Base-by-base conservation (phyloP, 2,329 filamentous ascomycete genomes). In the Zymoseptoria passerinii region DNA sequence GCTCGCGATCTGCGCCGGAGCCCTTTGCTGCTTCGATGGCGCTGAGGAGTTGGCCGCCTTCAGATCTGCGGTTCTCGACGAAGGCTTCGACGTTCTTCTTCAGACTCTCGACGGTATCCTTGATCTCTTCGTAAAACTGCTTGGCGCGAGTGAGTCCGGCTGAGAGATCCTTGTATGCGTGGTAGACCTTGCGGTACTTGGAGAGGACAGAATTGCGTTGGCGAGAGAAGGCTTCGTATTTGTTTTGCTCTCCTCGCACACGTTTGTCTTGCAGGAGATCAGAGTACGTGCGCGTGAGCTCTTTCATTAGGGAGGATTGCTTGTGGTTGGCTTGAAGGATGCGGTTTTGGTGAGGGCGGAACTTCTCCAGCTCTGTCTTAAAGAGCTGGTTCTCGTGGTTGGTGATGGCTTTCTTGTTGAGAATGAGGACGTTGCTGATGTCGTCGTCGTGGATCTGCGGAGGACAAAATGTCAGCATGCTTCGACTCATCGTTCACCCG, bases 281-380 rank as follows among this genome's bases (percentile, higher is more conserved):
- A 68, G 92, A 92, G 74, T 97, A 97, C 0, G 88, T 85, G 44
- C 84, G 82, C 0, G 91, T 96, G 51, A 99, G 81, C 67, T 99
- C 94, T 74, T 97, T 97, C 85, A 99, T 91, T 56, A 99, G 77
- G 0, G 90, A 87, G 0, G 89, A 86, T 73, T 99, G 94, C 75
- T 96, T 99, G 75, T 99, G 94, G 62, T 91, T 95, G 13, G 94
- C 92, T 72, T 96, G 91, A 8, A 96, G 77, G 16, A 99, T 82
- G 35, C 94, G 86, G 67, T 88, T 96, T 71, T 97, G 94, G 68
- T 96, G 90, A 28, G 91, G 88, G 49, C 91, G 81, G 75, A 96
- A 99, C 73, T 99, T 99, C 74, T 97, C 92, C n/a, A 99, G 80
- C 73, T 99, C 94, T 16, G 90, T 86, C 71, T 96, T 89, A 76